Conservation (phyloP, 78 protist species). For the Diacronema lutheri region DNA sequence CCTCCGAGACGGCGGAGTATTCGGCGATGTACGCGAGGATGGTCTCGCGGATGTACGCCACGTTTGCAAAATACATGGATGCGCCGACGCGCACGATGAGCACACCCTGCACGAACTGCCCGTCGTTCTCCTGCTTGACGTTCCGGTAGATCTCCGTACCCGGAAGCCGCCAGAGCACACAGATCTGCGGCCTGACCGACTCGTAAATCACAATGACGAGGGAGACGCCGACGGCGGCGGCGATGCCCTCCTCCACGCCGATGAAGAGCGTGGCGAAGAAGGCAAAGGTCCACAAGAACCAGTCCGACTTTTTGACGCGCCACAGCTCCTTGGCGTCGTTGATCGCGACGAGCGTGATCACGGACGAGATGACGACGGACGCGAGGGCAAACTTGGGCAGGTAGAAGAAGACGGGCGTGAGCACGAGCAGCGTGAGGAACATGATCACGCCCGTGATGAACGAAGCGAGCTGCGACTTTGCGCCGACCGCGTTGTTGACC, state of each 20-base stretch:
- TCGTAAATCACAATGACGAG: constrained; percentile 2
- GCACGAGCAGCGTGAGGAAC: background rate
- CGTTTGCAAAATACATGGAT: constrained; percentile 33
- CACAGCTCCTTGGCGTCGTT: background rate
- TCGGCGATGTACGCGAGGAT: background rate
- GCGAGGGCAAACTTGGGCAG: constrained; percentile 17
- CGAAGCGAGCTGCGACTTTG: background rate
- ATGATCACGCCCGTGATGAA: background rate
- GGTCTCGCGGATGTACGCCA: constrained; percentile 22
- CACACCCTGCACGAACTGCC: background rate
- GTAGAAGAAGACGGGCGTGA: constrained; percentile 2
- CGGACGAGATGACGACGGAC: constrained; percentile 17
- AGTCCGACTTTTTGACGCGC: constrained; percentile 12
- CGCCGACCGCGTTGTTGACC: constrained; percentile 20
- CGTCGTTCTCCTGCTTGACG: constrained; percentile 2
- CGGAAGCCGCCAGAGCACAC: background rate
- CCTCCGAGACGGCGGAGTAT: background rate
- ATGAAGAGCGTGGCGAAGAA: constrained; percentile 20
- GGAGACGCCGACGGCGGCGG: background rate
- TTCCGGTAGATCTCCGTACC: background rate
- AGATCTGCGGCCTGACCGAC: constrained; percentile 24
- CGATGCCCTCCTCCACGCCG: constrained; percentile 12
- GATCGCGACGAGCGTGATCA: background rate
- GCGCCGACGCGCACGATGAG: constrained; percentile 31
- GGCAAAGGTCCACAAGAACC: background rate